Evolutionary conservation across 2,329 filamentous ascomycete genomes (phyloP), one percentile per base, ranked within the genome.

Genomic region (Daldinia sp.): DNA sequence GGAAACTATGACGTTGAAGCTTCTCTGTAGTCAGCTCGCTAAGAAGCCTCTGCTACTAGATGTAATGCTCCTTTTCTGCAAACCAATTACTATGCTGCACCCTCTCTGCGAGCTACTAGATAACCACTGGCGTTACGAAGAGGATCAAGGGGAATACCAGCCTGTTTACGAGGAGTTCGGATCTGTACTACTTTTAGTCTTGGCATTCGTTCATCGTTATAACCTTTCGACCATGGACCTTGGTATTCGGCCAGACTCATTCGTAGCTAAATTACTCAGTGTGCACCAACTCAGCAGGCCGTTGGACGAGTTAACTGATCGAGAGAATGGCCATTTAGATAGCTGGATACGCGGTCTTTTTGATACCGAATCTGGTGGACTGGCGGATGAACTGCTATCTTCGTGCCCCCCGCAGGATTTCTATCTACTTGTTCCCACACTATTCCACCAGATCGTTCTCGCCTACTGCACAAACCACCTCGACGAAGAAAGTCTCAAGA

Each of bases 141-240:
- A 94, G 68, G 92, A 95, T 72, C 92, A 94, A 79, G 90, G 89
- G 60, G 93, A 96, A 76, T 93, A 93, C 73, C 93, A 95, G 76
- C 92, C 92, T 0, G 89, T 94, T 0, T 96, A 96, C 73, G 93
- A 96, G 75, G 93, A 97, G 73, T 96, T 95, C 72, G 92, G 92
- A 0, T 89, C 91, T 0, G 89, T 94, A 15, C 81, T 96, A 6
- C 84, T 96, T 1, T 82, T 96, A 2, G 85, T 94, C 0, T 80
- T 94, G 58, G 91, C 91, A 0, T 90, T 94, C 70, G 86, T 91
- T n/a, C 88, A 93, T 76, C 89, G 93, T 13, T 95, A 94, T 74
- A 87, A 88, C 58, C 82, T 96, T 9, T 86, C 84, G 0, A 81
- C 84, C 5, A 80, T 86, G 3, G 91, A 94, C 39, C 82, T 94